A percentile compares a stretch with the other conserved stretches of the same genome.
These are phyloP conservation scores for Colletotrichum nymphaeae DNA, from an alignment of 2,329 filamentous ascomycete species.

Conservation along the genomic window DNA sequence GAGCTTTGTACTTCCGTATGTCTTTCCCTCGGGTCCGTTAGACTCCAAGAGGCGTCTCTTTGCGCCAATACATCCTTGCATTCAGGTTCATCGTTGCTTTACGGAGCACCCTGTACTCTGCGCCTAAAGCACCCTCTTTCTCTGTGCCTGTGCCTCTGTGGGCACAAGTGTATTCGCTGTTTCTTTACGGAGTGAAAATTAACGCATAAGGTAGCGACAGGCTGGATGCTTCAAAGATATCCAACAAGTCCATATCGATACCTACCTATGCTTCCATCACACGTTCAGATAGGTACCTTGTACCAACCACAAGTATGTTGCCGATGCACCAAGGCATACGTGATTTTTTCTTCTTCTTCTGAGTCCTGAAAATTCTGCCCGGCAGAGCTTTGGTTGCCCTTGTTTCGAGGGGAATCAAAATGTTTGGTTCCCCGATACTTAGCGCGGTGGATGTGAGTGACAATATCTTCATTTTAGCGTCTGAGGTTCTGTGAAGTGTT, in stretches of 20 bases:
- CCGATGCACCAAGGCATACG: background rate
- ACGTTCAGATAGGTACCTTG: background rate
- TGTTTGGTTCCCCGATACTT: background rate
- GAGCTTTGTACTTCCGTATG: background rate
- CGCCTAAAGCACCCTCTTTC: background rate
- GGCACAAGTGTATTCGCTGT: background rate
- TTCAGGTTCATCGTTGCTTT: no score
- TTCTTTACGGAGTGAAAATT: no score
- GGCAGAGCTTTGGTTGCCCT: background rate
- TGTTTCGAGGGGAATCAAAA: background rate
- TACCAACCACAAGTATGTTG: background rate
- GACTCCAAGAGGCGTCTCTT: no score
- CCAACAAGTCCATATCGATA: background rate
- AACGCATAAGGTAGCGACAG: background rate
- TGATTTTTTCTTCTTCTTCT: background rate
- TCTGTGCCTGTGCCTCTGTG: background rate
- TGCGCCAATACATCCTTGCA: no score
- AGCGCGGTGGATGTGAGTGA: background rate
- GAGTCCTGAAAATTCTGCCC: background rate
- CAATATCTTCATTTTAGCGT: background rate
- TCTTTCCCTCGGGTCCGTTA: background rate
- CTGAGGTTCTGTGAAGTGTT: background rate
- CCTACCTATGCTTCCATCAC: background rate
- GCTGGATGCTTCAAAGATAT: background rate
- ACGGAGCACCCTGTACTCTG: no score